A percentile compares a stretch with the other conserved stretches of the same genome.
phyloP scores from a whole-genome alignment of 352 stramenopile species.

The Pythium insidiosum region DNA sequence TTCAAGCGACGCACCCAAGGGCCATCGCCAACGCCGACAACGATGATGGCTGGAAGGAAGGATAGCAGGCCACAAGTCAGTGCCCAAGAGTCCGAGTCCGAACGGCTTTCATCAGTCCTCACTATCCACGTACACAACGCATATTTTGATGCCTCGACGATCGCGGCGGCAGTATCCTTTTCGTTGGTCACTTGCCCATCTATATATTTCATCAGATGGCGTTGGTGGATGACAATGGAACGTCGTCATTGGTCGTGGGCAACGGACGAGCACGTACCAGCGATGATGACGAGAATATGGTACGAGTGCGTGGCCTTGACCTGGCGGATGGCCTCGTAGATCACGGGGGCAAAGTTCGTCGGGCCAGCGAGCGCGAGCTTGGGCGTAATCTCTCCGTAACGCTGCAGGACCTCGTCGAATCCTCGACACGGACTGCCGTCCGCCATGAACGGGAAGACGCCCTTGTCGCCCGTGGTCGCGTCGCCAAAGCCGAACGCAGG shows the following conservation, averaged over 20 bases:
- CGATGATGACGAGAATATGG: conserved; percentile 73
- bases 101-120: no score
- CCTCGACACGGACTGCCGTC: conserved; percentile 31
- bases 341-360: conserved; percentile 78
- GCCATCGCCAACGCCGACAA: conserved; percentile 70
- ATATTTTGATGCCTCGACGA: conserved; percentile 62
- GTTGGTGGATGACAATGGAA: no score
- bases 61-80: neutral
- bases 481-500: conserved; percentile 75
- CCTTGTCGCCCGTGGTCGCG: conserved; percentile 32
- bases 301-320: conserved; percentile 36
- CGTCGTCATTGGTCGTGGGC: no score
- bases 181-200: conserved; percentile 65
- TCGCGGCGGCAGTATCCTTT: conserved; percentile 54
- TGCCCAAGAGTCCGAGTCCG: no score
- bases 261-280: conserved; percentile 15
- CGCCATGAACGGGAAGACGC: conserved; percentile 42
- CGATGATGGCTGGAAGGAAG: conserved; percentile 49
- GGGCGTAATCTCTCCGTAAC: conserved; percentile 46
- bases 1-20: conserved; percentile 60
- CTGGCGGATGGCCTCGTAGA: conserved; percentile 57
- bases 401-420: conserved; percentile 42
- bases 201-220: no score
- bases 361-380: conserved; percentile 39
- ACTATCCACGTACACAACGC: conserved; percentile 57